These are phyloP conservation scores for Fraxinus americana DNA, from an alignment of 257 asterid species.

Conservation along the genomic window DNA sequence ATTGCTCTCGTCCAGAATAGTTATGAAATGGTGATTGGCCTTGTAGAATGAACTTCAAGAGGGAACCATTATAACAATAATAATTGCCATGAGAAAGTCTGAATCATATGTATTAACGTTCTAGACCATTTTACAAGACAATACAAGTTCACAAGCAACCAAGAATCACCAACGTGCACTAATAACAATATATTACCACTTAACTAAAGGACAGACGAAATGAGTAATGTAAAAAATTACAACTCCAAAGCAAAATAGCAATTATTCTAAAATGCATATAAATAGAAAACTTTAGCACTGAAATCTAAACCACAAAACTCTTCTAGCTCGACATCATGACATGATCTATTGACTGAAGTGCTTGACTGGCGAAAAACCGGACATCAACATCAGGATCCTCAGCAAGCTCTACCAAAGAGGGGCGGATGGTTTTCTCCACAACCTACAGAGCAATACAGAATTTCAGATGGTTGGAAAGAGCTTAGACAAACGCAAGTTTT, in stretches of 20 bases:
- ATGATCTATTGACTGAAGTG: conserved; percentile 70
- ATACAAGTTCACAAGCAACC: no score
- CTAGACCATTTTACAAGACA: no score
- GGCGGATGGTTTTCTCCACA: conserved; percentile 76
- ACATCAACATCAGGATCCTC: conserved; percentile 98
- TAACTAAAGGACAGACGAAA: conserved; percentile 10
- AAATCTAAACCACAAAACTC: background rate
- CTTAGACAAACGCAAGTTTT: background rate
- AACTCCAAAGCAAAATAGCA: conserved; percentile 21
- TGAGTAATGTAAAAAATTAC: background rate
- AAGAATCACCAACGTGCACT: background rate
- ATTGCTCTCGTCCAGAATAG: no score
- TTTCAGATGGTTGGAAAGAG: background rate
- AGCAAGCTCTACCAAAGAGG: conserved; percentile 72
- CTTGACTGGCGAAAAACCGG: conserved; percentile 82
- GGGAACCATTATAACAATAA: no score
- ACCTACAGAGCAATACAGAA: conserved; percentile 47
- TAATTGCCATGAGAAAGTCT: no score
- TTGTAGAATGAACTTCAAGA: no score
- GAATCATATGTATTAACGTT: no score
- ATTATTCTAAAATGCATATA: conserved; percentile 3
- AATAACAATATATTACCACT: conserved; percentile 20
- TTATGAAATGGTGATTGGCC: no score
- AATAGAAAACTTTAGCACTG: background rate
- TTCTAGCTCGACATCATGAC: conserved; percentile 71